A percentile compares a stretch with the other conserved stretches of the same genome.
Evolutionary conservation across 2,329 filamentous ascomycete species (phyloP).

Genomic region (Cytospora piceicola): DNA sequence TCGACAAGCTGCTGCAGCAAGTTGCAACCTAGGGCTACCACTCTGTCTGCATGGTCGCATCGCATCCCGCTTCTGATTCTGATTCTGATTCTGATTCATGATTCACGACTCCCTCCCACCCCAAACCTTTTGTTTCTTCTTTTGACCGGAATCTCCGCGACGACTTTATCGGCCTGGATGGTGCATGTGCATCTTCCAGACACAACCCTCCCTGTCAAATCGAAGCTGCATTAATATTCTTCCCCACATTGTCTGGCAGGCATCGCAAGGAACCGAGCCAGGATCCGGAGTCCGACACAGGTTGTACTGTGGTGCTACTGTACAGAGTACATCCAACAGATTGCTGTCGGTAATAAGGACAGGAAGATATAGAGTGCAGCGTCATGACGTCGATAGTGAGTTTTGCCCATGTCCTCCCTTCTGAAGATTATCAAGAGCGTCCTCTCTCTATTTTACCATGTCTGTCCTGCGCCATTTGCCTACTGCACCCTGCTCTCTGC

Average conservation of each 20-base stretch:
- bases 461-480: conserved; percentile 17
- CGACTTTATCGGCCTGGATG: background rate
- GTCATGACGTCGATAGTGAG: conserved; percentile 43
- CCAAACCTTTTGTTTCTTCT: background rate
- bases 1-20: background rate
- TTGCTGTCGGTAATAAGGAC: background rate
- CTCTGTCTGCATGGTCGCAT: background rate
- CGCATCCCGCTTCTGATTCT: background rate
- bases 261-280: background rate
- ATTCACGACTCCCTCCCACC: background rate
- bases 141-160: background rate
- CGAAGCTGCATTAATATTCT: conserved; percentile 14
- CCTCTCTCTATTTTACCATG: conserved; percentile 8
- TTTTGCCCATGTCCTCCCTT: conserved; percentile 25
- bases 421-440: background rate
- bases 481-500: conserved; percentile 9
- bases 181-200: background rate
- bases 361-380: conserved; percentile 26
- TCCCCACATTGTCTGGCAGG: background rate
- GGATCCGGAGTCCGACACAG: conserved; percentile 3
- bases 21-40: background rate
- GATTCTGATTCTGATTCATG: background rate
- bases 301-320: background rate
- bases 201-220: background rate
- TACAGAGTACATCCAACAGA: background rate